Evolutionary conservation across 2,329 filamentous ascomycete genomes (phyloP).

Genomic region (Rosellinia necatrix): DNA sequence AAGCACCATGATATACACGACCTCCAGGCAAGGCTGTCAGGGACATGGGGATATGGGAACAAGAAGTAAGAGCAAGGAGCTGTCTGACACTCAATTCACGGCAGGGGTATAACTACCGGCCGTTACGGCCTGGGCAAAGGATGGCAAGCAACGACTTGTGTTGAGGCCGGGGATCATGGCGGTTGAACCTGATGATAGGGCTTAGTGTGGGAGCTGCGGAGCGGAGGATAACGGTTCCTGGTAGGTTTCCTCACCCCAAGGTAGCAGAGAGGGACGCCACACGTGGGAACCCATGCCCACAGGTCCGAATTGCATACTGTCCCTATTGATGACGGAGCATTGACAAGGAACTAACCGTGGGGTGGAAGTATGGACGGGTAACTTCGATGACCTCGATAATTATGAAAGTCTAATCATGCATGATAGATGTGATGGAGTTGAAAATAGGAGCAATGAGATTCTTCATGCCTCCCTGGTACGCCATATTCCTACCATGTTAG

Average conservation of each 20-base stretch:
- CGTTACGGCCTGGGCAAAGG: not conserved
- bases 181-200: slow-evolving; percentile 21
- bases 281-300: not conserved
- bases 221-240: not conserved
- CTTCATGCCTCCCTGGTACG: not conserved
- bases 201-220: slow-evolving; percentile 5
- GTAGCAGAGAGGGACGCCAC: not conserved
- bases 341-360: not conserved
- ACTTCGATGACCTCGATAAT: not conserved
- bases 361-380: not conserved
- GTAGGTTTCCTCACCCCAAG: not conserved
- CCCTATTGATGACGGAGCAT: too few species aligned
- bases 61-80: not conserved
- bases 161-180: not conserved
- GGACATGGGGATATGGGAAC: not conserved
- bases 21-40: not conserved
- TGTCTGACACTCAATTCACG: not conserved
- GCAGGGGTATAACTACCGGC: slow-evolving; percentile 8
- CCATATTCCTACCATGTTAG: not conserved
- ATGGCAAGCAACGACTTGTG: not conserved
- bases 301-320: too few species aligned
- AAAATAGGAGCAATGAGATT: not conserved
- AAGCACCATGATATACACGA: not conserved
- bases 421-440: not conserved
- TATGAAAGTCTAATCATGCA: not conserved